Evolutionary conservation across 2,329 filamentous ascomycete genomes (phyloP), one percentile per base, ranked within the genome.

Genomic region (Penicillium expansum): DNA sequence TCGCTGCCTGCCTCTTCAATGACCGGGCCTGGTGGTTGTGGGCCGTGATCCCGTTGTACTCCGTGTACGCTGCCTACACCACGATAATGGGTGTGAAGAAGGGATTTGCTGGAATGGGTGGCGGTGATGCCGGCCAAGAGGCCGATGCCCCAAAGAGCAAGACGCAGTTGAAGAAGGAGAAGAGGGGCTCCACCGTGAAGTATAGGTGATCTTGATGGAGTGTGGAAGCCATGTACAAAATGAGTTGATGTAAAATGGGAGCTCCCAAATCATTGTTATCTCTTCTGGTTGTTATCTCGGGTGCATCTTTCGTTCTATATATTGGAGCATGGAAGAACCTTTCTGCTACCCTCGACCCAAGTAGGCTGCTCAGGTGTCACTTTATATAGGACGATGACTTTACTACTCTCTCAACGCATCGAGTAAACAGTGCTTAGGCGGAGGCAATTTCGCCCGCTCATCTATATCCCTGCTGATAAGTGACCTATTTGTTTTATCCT

Each of bases 11-110:
- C 16, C 62, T 96, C 29, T 83, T 93, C 47, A 94, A 94, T 4
- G 92, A 97, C 72, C 88, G 88, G 78, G 90, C 80, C 4, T 90
- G 87, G 87, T 84, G 85, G 80, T 62, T 85, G 35, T 89, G 83
- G 74, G 69, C 79, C 27, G 75, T 77, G 3, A 74, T 82, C 33
- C 80, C 80, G 1, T 18, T 76, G 5, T 82, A 82, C 65, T 79
- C 78, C 1, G 68, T 73, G 18, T 82, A 77, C 65, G 63, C 77
- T 59, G 76, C 72, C 4, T 78, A 77, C 58, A 76, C 74, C 16
- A 79, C 78, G 1, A 73, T 80, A 48, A 77, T 70, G 54, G 79
- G 79, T 1, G 71, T 82, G 66, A 77, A 71, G 65, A 76, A 71
- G 52, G 76, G 75, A 5, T 67, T 78, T 48, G 71, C 74, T 48